Evolutionary conservation across 1,139 yeast genomes (phyloP), one percentile per base, ranked within the genome.

Genomic region (Sugiyamaella sp.): DNA sequence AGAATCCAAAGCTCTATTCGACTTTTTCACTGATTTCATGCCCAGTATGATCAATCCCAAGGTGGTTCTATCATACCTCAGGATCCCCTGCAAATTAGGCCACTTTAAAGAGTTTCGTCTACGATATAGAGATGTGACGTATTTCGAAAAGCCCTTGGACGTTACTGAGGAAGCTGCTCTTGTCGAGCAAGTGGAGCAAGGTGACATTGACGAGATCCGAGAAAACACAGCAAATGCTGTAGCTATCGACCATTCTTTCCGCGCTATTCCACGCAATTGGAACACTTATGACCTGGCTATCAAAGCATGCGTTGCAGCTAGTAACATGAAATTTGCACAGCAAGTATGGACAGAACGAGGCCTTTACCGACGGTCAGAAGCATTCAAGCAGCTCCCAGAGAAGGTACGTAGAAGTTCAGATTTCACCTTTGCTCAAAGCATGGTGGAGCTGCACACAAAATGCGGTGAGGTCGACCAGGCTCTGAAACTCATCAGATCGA

Each of bases 1-100:
- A 0, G 98, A 91, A 70, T 82, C 95, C 0, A 77, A 82, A 53
- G 98, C 98, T 0, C 56, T 91, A 10, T 82, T 95, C 84, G 79
- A 79, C 2, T 85, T 79, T 63, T 70, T 80, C 10, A 59, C 79
- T 14, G 66, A 76, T 39, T 66, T 69, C 42, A 69, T 73, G 46
- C 83, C 82, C 0, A 63, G 69, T 0, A 68, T 76, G 37, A 68
- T 86, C 27, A 78, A 73, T 48, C 64, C 65, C 1, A 72, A 74
- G 22, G 69, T 78, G 8, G 70, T 82, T 16, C 77, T 79, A 43
- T 74, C 83, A 1, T 86, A 77, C 63, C 71, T 89, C 60, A 76
- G 76, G 54, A 75, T 85, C 20, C 81, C 85, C 0, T 74, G 81
- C 1, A 73, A 77, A 41, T 71, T 77, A 45, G 81, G 81, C 5